phyloP scores from a whole-genome alignment of 1,284 basidiomycete genomes.

The Porodaedalea pini region DNA sequence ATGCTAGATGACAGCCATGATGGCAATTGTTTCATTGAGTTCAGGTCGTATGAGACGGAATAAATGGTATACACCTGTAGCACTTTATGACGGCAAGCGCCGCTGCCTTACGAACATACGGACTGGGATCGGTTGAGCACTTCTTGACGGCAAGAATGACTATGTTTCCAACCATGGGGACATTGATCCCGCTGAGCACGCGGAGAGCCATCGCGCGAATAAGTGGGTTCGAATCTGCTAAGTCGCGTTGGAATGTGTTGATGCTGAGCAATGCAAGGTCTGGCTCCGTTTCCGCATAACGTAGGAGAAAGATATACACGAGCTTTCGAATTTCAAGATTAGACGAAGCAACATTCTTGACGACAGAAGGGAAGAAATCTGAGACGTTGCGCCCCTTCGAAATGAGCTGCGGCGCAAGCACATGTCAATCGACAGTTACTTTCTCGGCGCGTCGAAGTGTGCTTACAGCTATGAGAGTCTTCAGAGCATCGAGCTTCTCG shows the following conservation, averaged over 20 bases:
- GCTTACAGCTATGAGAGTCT: constrained; percentile 80
- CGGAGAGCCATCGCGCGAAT: constrained; percentile 92
- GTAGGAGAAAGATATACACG: constrained; percentile 94
- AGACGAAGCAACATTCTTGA: constrained; percentile 88
- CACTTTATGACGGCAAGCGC: constrained; percentile 87
- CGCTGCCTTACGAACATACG: constrained; percentile 91
- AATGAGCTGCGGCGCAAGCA: constrained; percentile 63
- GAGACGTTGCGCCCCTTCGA: constrained; percentile 91
- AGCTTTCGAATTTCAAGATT: constrained; percentile 95
- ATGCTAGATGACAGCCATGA: constrained; percentile 47
- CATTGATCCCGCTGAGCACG: constrained; percentile 89
- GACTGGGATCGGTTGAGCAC: constrained; percentile 85
- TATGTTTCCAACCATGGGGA: constrained; percentile 83
- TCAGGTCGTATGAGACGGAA: constrained; percentile 11
- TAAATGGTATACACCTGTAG: constrained; percentile 56
- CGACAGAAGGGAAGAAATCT: constrained; percentile 90
- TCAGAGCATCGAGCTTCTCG: constrained; percentile 92
- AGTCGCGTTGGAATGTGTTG: constrained; percentile 98
- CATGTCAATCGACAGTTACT: constrained; percentile 27
- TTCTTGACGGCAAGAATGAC: constrained; percentile 90
- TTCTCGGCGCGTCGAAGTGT: neutral
- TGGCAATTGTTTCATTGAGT: neutral
- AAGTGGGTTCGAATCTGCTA: constrained; percentile 88
- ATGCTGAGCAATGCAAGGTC: constrained; percentile 95
- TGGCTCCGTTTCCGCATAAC: constrained; percentile 89